A percentile compares a stretch with the other conserved stretches of the same genome.
Evolutionary conservation across 164 flowering plant genomes (phyloP).

Genomic region (Santalum album): DNA sequence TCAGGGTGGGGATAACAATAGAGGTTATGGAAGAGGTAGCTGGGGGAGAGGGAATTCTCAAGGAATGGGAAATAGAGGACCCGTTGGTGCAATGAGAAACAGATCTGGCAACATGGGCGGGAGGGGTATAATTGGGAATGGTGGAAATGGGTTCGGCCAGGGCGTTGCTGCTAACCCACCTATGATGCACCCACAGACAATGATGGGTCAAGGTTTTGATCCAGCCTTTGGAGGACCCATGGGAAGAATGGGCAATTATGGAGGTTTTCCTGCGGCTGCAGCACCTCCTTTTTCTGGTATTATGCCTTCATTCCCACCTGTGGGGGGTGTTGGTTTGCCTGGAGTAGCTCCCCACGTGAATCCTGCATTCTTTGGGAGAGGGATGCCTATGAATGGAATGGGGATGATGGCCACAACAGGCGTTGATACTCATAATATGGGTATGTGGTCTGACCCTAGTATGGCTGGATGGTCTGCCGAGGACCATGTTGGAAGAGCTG

Average conservation of each 20-base stretch:
- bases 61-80: slow-evolving; percentile 61
- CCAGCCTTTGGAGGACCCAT: slow-evolving; percentile 68
- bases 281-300: slow-evolving; percentile 62
- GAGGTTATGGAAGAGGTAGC: slow-evolving; percentile 62
- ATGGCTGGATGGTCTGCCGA: slow-evolving; percentile 75
- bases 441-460: slow-evolving; percentile 84
- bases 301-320: slow-evolving; percentile 58
- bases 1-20: slow-evolving; percentile 44
- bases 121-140: slow-evolving; percentile 64
- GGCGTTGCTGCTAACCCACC: slow-evolving; percentile 56
- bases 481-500: slow-evolving; percentile 71
- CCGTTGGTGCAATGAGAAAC: slow-evolving; percentile 52
- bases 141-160: slow-evolving; percentile 58
- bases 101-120: slow-evolving; percentile 63
- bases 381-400: slow-evolving; percentile 70
- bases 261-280: slow-evolving; percentile 67
- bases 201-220: slow-evolving; percentile 94
- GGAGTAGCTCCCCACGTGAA: slow-evolving; percentile 88
- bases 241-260: slow-evolving; percentile 75
- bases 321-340: slow-evolving; percentile 74
- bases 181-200: slow-evolving; percentile 65
- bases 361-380: slow-evolving; percentile 70
- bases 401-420: slow-evolving; percentile 74
- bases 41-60: slow-evolving; percentile 66
- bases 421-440: slow-evolving; percentile 62